Evolutionary conservation across 345 rosid species (phyloP).

Genomic region (Corchorus olitorius): DNA sequence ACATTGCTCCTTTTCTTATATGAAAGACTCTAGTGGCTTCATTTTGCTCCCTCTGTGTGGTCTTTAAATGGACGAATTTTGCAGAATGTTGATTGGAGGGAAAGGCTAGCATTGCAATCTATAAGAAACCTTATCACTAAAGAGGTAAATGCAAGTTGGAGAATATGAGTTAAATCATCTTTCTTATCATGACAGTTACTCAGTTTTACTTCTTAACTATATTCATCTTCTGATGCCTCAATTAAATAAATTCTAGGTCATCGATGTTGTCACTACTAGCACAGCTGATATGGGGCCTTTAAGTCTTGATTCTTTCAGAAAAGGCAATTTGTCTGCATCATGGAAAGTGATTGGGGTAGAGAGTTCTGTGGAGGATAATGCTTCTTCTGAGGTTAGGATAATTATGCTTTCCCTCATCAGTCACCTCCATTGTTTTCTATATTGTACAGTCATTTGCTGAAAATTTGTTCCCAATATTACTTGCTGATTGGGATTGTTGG

Average conservation of each 20-base stretch:
- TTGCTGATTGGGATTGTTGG: constrained; percentile 27
- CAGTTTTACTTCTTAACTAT: constrained; percentile 9
- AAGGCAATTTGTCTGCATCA: constrained; percentile 73
- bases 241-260: constrained; percentile 47
- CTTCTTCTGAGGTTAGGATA: constrained; percentile 52
- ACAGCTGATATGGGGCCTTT: constrained; percentile 80
- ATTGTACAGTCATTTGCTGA: not conserved
- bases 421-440: not conserved
- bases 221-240: constrained; percentile 11
- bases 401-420: constrained; percentile 11
- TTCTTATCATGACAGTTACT: constrained; percentile 2
- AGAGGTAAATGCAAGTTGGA: constrained; percentile 59
- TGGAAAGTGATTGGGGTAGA: constrained; percentile 57
- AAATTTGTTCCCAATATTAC: constrained; percentile 21
- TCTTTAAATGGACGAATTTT: constrained; percentile 25
- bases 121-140: constrained; percentile 67
- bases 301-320: constrained; percentile 83
- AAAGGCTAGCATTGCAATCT: constrained; percentile 67
- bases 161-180: constrained; percentile 11
- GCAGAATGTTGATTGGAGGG: constrained; percentile 89
- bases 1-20: not conserved
- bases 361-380: constrained; percentile 32
- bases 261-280: constrained; percentile 65
- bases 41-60: not conserved
- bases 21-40: constrained; percentile 3